Conservation (phyloP, 225 moss, liverwort and hornwort species). For the Sphagnum tenellum region DNA sequence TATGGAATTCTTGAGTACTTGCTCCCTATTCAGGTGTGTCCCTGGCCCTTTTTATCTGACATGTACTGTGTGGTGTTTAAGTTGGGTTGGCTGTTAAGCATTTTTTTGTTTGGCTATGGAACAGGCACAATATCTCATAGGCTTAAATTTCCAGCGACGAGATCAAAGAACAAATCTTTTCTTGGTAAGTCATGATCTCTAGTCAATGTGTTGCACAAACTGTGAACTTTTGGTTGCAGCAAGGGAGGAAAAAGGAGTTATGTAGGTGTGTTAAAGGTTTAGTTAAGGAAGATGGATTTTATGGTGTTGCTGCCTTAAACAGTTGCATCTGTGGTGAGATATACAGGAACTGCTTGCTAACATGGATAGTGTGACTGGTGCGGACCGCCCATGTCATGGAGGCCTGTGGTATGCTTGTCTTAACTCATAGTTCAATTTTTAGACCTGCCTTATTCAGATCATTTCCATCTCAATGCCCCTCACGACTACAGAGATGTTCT, state of each 20-base stretch:
- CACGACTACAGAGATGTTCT: background rate
- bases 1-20: conserved; percentile 84
- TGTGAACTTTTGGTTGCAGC: no score
- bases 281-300: no score
- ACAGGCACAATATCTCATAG: conserved; percentile 70
- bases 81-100: background rate
- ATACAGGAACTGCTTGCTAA: conserved; percentile 73
- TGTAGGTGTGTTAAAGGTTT: no score
- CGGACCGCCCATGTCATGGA: conserved; percentile 94
- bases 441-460: background rate
- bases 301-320: no score
- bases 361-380: conserved; percentile 77
- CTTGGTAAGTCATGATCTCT: conserved; percentile 35
- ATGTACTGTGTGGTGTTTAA: background rate
- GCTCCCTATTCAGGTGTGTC: conserved; percentile 73
- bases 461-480: no score
- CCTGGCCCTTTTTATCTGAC: background rate
- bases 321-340: background rate
- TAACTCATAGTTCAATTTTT: background rate
- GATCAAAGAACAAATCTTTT: conserved; percentile 61
- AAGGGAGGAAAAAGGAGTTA: no score
- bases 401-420: conserved; percentile 53
- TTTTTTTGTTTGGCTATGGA: conserved; percentile 3
- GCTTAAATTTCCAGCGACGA: conserved; percentile 45
- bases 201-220: no score